These are phyloP conservation scores for Globisporangium abappressorium DNA, from an alignment of 352 stramenopile genomes.

Conservation along the genomic window DNA sequence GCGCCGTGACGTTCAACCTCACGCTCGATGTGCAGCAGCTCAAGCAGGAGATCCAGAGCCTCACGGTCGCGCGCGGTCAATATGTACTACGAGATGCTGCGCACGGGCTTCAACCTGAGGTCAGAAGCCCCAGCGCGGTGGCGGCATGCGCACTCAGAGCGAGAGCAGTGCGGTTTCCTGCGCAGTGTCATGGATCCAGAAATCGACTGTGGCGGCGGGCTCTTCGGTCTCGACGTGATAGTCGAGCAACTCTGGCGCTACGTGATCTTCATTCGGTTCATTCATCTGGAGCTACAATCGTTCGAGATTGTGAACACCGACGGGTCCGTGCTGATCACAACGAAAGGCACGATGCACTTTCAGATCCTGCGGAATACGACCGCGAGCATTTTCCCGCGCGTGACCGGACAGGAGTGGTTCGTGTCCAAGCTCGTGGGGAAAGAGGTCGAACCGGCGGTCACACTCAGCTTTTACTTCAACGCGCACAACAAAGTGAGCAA, in stretches of 20 bases:
- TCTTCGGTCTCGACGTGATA: constrained; percentile 26
- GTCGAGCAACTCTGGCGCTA: constrained; percentile 30
- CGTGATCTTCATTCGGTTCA: constrained; percentile 24
- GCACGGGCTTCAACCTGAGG: neutral
- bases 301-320: constrained; percentile 23
- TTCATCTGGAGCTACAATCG: constrained; percentile 22
- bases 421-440: constrained; percentile 23
- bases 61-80: constrained; percentile 12
- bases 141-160: neutral
- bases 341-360: constrained; percentile 19
- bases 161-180: constrained; percentile 23
- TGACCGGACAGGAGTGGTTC: constrained; percentile 23
- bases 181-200: constrained; percentile 22
- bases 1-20: constrained; percentile 23
- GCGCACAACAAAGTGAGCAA: constrained; percentile 13
- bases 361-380: constrained; percentile 30
- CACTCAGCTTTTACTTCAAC: constrained; percentile 27
- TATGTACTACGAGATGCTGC: constrained; percentile 15
- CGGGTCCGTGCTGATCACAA: constrained; percentile 22
- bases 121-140: neutral
- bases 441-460: constrained; percentile 10
- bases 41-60: constrained; percentile 29
- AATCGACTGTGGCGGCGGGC: constrained; percentile 23
- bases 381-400: constrained; percentile 24
- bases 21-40: constrained; percentile 30